phyloP scores from a whole-genome alignment of 257 asterid species.

The Capsicum pubescens region DNA sequence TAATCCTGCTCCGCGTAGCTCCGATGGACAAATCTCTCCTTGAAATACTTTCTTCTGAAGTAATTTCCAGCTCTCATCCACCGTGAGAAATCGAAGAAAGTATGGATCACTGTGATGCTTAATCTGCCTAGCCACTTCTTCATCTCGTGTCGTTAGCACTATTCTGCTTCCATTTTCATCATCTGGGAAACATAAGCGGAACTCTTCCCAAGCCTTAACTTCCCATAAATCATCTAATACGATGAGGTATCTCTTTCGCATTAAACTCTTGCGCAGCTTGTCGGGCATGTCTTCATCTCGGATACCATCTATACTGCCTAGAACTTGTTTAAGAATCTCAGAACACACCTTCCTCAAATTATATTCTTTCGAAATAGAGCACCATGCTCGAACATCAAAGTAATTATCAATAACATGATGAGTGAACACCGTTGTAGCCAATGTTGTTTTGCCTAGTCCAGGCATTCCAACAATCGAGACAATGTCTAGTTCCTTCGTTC shows the following conservation, averaged over 20 bases:
- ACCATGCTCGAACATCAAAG: not conserved
- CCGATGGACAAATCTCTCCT: not conserved
- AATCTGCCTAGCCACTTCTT: not conserved
- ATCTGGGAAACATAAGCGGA: not conserved
- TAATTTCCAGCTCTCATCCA: not conserved
- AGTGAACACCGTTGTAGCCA: not conserved
- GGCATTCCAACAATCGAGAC: conserved; percentile 21
- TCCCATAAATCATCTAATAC: conserved; percentile 14
- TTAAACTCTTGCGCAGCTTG: not conserved
- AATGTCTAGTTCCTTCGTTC: not conserved
- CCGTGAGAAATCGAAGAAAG: not conserved
- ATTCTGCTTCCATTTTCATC: conserved; percentile 15
- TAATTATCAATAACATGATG: not conserved
- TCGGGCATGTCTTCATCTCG: not conserved
- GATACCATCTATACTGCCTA: not conserved
- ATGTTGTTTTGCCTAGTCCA: not conserved
- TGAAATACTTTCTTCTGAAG: not conserved
- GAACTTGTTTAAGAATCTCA: not conserved
- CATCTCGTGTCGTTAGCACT: not conserved
- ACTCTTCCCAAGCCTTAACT: conserved; percentile 6
- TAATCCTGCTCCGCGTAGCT: not conserved
- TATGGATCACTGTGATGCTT: conserved; percentile 17
- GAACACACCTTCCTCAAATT: not conserved
- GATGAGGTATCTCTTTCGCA: not conserved
- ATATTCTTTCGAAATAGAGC: not conserved